phyloP scores from a whole-genome alignment of 2,329 filamentous ascomycete genomes.

The Fusarium proliferatum region DNA sequence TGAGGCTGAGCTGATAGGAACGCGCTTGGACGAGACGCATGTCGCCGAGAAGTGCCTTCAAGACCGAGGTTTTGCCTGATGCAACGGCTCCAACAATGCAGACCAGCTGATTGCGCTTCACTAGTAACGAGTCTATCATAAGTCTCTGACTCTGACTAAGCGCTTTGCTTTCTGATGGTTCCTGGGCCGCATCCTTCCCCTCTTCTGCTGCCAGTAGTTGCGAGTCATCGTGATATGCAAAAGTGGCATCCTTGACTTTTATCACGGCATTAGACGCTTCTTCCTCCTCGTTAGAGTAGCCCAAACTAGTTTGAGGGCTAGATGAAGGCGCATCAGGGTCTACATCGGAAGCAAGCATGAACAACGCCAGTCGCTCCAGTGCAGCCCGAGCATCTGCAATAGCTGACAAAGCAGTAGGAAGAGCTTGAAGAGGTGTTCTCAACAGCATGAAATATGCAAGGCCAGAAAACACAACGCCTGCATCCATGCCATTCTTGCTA shows the following conservation, averaged over 20 bases:
- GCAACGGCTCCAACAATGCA: conserved; percentile 20
- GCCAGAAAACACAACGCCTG: conserved; percentile 16
- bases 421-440: conserved; percentile 11
- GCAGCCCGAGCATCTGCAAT: conserved; percentile 24
- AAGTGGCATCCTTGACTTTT: neutral
- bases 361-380: conserved; percentile 1
- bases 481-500: conserved; percentile 11
- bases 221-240: conserved; percentile 23
- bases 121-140: neutral
- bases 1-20: neutral
- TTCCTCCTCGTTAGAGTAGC: neutral
- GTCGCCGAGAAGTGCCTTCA: conserved; percentile 15
- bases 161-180: neutral
- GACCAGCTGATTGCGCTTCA: conserved; percentile 4
- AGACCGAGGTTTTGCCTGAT: conserved; percentile 18
- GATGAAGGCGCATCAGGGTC: accelerated
- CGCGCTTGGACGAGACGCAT: conserved; percentile 16
- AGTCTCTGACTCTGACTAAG: neutral
- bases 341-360: conserved; percentile 21
- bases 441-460: conserved; percentile 18
- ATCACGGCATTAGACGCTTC: neutral
- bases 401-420: conserved; percentile 16
- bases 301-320: neutral
- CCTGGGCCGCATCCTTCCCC: neutral
- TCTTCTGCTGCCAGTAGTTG: neutral